Evolutionary conservation across 2,329 filamentous ascomycete genomes (phyloP).

Genomic region (Erysiphe pulchra): DNA sequence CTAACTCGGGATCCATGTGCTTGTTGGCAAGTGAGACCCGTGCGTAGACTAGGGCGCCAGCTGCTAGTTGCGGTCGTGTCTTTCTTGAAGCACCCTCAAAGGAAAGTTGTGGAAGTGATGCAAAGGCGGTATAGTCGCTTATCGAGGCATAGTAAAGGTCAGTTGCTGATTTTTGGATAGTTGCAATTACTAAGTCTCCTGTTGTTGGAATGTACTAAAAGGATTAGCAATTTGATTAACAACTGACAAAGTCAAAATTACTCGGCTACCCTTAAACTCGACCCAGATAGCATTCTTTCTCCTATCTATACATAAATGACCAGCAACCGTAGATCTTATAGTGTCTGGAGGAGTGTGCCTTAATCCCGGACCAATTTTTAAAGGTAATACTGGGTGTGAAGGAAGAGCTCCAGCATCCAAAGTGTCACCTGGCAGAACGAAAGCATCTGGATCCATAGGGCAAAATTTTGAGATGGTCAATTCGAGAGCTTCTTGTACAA

Average conservation of each 20-base stretch:
- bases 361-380: slow-evolving; percentile 65
- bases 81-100: slow-evolving; percentile 88
- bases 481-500: neutral
- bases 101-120: slow-evolving; percentile 60
- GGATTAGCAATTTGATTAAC: slow-evolving; percentile 4
- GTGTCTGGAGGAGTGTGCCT: slow-evolving; percentile 56
- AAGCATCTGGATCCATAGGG: slow-evolving; percentile 18
- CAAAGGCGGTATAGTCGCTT: slow-evolving; percentile 35
- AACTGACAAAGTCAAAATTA: slow-evolving; percentile 16
- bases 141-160: slow-evolving; percentile 65
- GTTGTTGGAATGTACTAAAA: slow-evolving; percentile 47
- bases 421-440: slow-evolving; percentile 62
- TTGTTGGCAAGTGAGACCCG: slow-evolving; percentile 53
- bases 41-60: slow-evolving; percentile 69
- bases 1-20: slow-evolving; percentile 71
- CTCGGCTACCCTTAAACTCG: slow-evolving; percentile 43
- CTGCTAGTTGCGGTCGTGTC: slow-evolving; percentile 51
- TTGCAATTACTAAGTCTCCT: slow-evolving; percentile 77
- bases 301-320: slow-evolving; percentile 38
- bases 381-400: slow-evolving; percentile 36
- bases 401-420: slow-evolving; percentile 43
- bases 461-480: neutral
- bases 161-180: slow-evolving; percentile 45
- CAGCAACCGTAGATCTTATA: slow-evolving; percentile 41
- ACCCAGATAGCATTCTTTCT: slow-evolving; percentile 59